A percentile compares a stretch with the other conserved stretches of the same genome.
Conservation (phyloP, 2,329 filamentous ascomycete species). For the Botryotinia globosa region DNA sequence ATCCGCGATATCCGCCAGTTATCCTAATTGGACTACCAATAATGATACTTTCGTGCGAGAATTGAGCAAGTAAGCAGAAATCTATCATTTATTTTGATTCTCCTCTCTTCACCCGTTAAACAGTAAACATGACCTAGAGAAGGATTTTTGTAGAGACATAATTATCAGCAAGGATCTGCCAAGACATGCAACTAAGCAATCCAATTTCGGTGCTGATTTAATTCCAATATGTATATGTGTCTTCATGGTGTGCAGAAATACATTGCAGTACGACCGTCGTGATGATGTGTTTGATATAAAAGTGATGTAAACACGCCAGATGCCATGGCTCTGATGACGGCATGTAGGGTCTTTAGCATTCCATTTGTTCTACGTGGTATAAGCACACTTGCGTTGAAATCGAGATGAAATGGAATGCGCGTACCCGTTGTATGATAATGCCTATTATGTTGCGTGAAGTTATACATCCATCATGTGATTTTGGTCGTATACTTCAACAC, state of each 20-base stretch:
- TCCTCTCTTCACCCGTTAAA: not conserved
- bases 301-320: not conserved
- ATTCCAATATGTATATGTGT: not conserved
- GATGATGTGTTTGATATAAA: not conserved
- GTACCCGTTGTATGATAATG: not conserved
- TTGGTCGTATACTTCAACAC: conserved; percentile 8
- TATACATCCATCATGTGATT: conserved; percentile 15
- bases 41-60: not conserved
- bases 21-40: conserved; percentile 9
- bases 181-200: conserved; percentile 11
- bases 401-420: not conserved
- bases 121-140: not conserved
- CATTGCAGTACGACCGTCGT: not conserved
- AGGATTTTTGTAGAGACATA: not conserved
- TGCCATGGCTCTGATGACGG: not conserved
- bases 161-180: not conserved
- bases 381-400: not conserved
- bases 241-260: not conserved
- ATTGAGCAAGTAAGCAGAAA: conserved; percentile 5
- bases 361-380: not conserved
- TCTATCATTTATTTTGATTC: not conserved
- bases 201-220: not conserved
- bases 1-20: conserved; percentile 15
- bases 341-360: not conserved
- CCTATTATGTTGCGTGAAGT: conserved; percentile 9